These are phyloP conservation scores for Hymenotorrendiella dingleyae DNA, from an alignment of 2,329 filamentous ascomycete species.

Conservation along the genomic window DNA sequence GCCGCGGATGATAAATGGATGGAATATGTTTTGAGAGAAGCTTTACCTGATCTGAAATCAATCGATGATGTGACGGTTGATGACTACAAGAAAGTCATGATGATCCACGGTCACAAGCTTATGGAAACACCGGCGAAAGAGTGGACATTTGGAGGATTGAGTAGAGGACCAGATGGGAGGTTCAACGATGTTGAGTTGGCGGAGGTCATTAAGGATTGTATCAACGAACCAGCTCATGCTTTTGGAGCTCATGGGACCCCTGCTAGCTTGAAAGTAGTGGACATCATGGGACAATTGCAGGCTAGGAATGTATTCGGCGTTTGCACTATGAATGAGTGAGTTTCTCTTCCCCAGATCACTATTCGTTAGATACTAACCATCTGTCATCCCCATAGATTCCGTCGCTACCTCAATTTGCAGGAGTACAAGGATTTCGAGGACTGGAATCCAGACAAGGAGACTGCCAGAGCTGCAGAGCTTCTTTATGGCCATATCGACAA, in stretches of 20 bases:
- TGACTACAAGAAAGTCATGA: slow-evolving; percentile 38
- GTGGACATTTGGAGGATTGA: slow-evolving; percentile 39
- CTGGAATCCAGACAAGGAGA: slow-evolving; percentile 44
- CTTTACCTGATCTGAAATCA: slow-evolving; percentile 35
- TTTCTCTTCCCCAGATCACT: neutral
- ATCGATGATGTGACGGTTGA: slow-evolving; percentile 38
- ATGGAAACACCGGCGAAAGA: slow-evolving; percentile 30
- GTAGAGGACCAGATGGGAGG: slow-evolving; percentile 35
- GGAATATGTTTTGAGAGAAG: slow-evolving; percentile 33
- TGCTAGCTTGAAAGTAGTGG: slow-evolving; percentile 39
- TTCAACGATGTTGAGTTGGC: slow-evolving; percentile 40
- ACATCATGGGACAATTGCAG: slow-evolving; percentile 42
- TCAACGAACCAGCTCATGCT: slow-evolving; percentile 43
- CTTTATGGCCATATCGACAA: slow-evolving; percentile 47
- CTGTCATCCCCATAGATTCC: slow-evolving; percentile 34
- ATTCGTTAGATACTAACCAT: neutral
- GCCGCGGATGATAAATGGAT: slow-evolving; percentile 41
- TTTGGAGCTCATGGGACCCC: slow-evolving; percentile 47
- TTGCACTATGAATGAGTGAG: slow-evolving; percentile 46
- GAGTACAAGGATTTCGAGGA: slow-evolving; percentile 44
- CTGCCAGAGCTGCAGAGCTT: slow-evolving; percentile 37
- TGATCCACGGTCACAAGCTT: slow-evolving; percentile 32
- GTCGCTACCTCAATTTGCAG: slow-evolving; percentile 44
- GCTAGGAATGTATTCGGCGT: slow-evolving; percentile 41
- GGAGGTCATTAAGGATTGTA: slow-evolving; percentile 38